Evolutionary conservation across 164 flowering plant genomes (phyloP), one percentile per base, ranked within the genome.

Genomic region (Tinospora cordifolia): DNA sequence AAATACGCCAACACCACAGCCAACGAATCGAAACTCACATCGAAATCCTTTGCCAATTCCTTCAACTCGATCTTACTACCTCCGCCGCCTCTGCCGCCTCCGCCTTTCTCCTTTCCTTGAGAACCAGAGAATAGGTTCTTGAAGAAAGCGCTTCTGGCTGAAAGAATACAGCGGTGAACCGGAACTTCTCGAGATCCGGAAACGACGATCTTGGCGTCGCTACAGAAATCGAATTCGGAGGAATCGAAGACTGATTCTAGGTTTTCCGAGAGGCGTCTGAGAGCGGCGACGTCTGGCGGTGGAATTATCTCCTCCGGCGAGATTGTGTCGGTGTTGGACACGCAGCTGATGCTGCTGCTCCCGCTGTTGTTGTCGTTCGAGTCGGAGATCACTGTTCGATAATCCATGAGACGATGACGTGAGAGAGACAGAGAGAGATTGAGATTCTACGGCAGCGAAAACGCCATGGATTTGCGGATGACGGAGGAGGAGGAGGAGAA

Each of bases 131-230:
- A 89, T 10, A 82, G 40, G 27, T n/a, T 69, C 78, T 74, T 82
- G 74, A 91, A 89, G 66, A 82, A 88, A 0, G 81, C 69, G 69
- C 91, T 88, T 63, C 97, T 71, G n/a, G 88, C 79, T 0, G 88
- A 60, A 8, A 91, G 79, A 63, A 91, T 75, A 75, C 90, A 89
- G 15, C 93, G 87, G 79, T 91, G 97, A 51, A 89, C 81, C 5
- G 85, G 76, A 12, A 89, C 70, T 62, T 86, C 88, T 3, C 75
- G 80, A 39, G 80, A 81, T 22, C 54, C 75, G 47, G 77, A 38
- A 19, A 83, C 73, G 12, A 75, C 68, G 74, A 92, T 79, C 47
- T 67, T 79, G 17, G 89, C 90, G 71, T 92, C 97, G 67, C 85
- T 26, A 79, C 73, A 91, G 83, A 62, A 79, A 67, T 75, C 84